phyloP scores from a whole-genome alignment of 352 stramenopile species.

The Globisporangium emineosum region DNA sequence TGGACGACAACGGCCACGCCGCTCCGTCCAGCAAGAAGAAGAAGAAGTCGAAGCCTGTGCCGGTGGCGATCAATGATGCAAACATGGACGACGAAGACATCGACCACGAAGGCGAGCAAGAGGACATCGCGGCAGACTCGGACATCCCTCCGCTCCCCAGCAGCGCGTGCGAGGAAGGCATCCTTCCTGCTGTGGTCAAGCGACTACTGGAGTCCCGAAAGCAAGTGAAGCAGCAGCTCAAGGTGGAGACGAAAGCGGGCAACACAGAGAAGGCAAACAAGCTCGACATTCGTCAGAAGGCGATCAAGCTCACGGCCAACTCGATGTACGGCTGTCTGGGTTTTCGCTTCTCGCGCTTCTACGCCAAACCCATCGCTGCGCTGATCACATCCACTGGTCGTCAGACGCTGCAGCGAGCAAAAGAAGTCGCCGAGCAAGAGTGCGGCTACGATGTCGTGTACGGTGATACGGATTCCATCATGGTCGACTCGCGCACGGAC shows the following conservation, averaged over 20 bases:
- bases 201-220: constrained; percentile 97
- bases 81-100: constrained; percentile 80
- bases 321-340: constrained; percentile 99
- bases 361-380: constrained; percentile 97
- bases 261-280: constrained; percentile 84
- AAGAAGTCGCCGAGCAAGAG: constrained; percentile 96
- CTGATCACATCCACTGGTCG: constrained; percentile 98
- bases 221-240: constrained; percentile 97
- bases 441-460: constrained; percentile 99
- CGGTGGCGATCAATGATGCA: constrained; percentile 55
- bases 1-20: constrained; percentile 40
- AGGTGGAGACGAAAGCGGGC: constrained; percentile 89
- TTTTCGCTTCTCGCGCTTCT: constrained; percentile 98
- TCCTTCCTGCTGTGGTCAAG: constrained; percentile 97
- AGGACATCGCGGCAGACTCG: constrained; percentile 67
- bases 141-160: constrained; percentile 84
- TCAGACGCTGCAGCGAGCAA: constrained; percentile 97
- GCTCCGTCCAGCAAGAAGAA: constrained; percentile 34
- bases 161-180: constrained; percentile 75
- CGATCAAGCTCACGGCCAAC: constrained; percentile 99
- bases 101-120: constrained; percentile 63
- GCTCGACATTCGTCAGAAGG: constrained; percentile 99
- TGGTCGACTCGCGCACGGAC: constrained; percentile 96
- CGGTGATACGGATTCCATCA: constrained; percentile 99
- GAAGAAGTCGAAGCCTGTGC: constrained; percentile 52